Evolutionary conservation across 139 green algal species (phyloP).

Genomic region (Chlamydomonas sp.): DNA sequence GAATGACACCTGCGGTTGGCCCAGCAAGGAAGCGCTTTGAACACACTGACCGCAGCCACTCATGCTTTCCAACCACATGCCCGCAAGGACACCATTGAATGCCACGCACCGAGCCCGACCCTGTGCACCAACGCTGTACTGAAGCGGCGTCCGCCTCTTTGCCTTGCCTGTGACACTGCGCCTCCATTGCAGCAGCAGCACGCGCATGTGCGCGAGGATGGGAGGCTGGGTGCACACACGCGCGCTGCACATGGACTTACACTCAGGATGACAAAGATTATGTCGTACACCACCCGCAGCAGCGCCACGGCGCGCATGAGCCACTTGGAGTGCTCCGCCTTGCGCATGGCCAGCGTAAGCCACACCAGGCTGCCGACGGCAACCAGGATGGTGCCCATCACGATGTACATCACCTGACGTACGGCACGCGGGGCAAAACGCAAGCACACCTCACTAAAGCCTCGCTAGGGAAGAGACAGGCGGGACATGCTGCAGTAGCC

Average conservation of each 20-base stretch:
- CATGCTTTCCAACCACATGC: too few species aligned
- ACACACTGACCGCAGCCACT: too few species aligned
- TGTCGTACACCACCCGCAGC: slow-evolving; percentile 23
- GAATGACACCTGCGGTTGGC: neutral
- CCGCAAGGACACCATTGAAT: neutral
- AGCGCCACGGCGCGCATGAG: neutral
- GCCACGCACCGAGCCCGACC: too few species aligned
- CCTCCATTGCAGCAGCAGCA: neutral
- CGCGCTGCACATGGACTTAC: neutral
- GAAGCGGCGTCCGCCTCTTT: too few species aligned
- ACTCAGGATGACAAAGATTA: slow-evolving; percentile 19
- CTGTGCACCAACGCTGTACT: too few species aligned
- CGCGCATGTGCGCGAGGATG: neutral
- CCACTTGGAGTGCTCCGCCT: slow-evolving; percentile 28
- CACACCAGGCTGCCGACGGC: neutral
- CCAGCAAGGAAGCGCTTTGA: neutral
- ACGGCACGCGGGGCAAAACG: neutral
- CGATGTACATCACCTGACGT: neutral
- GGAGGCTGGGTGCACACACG: too few species aligned
- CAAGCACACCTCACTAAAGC: neutral
- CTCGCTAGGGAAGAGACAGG: neutral
- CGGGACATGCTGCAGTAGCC: neutral
- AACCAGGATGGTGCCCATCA: neutral
- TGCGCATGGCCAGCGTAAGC: slow-evolving; percentile 14
- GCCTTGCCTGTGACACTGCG: too few species aligned